These are phyloP conservation scores for Gymnopilus dilepis DNA, from an alignment of 768 basidiomycete species.

Conservation along the genomic window DNA sequence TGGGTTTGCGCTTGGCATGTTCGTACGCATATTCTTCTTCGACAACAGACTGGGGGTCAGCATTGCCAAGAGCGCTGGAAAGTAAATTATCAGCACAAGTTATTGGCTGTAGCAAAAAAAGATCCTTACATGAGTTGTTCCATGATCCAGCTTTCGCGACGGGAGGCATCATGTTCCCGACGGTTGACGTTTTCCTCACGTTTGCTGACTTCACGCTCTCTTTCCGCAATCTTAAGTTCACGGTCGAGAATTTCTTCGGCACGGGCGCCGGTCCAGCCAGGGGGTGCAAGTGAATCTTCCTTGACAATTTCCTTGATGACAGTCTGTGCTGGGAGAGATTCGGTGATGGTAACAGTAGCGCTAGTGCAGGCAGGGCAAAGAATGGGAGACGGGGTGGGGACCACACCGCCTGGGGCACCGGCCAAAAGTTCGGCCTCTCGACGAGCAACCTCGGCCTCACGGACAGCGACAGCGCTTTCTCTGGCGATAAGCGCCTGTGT, in stretches of 20 bases:
- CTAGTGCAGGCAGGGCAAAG: slow-evolving; percentile 64
- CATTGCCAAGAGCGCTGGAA: slow-evolving; percentile 69
- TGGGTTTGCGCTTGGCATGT: slow-evolving; percentile 79
- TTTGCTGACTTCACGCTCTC: slow-evolving; percentile 85
- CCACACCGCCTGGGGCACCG: slow-evolving; percentile 82
- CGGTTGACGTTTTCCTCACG: slow-evolving; percentile 87
- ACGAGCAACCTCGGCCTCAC: slow-evolving; percentile 88
- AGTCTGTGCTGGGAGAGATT: slow-evolving; percentile 66
- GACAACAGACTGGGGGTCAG: slow-evolving; percentile 65
- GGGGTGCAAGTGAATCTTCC: slow-evolving; percentile 78
- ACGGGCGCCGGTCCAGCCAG: slow-evolving; percentile 80
- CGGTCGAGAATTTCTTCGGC: slow-evolving; percentile 85
- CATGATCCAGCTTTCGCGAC: slow-evolving; percentile 92
- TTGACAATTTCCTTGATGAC: slow-evolving; percentile 89
- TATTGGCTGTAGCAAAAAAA: neutral
- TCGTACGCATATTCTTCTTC: slow-evolving; percentile 87
- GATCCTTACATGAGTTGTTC: slow-evolving; percentile 82
- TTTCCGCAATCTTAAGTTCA: slow-evolving; percentile 83
- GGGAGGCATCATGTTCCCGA: slow-evolving; percentile 84
- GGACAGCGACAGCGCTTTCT: slow-evolving; percentile 78
- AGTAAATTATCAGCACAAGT: slow-evolving; percentile 8
- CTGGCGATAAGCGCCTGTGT: slow-evolving; percentile 80
- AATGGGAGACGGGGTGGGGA: slow-evolving; percentile 56
- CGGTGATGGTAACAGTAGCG: slow-evolving; percentile 59
- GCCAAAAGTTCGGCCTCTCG: slow-evolving; percentile 86